Conservation (phyloP, 768 basidiomycete genomes). For the Macrolepiota fuliginosa region DNA sequence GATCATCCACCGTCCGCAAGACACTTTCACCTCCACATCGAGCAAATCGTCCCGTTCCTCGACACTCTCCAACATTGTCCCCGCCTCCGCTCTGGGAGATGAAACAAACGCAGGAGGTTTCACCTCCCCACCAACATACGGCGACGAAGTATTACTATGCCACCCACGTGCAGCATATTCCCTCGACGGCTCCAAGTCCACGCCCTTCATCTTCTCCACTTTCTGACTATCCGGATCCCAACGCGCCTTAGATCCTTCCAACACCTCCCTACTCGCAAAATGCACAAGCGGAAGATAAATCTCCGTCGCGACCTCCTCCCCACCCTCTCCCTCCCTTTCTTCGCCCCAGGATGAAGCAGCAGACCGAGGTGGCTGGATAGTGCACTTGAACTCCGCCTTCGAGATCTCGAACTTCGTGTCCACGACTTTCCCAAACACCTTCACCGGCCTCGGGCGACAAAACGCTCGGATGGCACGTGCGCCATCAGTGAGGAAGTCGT, state of each 20-base stretch:
- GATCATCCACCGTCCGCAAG: constrained; percentile 39
- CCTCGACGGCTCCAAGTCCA: constrained; percentile 8
- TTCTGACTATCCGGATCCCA: constrained; percentile 11
- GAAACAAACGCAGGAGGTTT: not conserved
- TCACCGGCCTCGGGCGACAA: constrained; percentile 77
- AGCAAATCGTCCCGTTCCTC: constrained; percentile 24
- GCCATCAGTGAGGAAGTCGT: constrained; percentile 80
- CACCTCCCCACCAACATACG: not conserved
- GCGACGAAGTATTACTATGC: not conserved
- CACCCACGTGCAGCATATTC: not conserved
- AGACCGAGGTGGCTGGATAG: constrained; percentile 42
- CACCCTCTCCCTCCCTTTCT: constrained; percentile 22
- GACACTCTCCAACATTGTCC: constrained; percentile 15
- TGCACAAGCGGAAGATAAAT: constrained; percentile 91
- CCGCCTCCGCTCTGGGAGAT: constrained; percentile 2
- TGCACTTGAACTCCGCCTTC: constrained; percentile 61
- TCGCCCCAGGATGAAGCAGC: constrained; percentile 47
- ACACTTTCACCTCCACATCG: constrained; percentile 45
- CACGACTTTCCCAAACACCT: constrained; percentile 64
- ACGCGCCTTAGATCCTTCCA: constrained; percentile 18
- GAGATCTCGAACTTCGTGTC: constrained; percentile 75
- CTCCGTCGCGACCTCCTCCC: constrained; percentile 67
- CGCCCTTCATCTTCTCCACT: not conserved
- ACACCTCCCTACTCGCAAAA: constrained; percentile 52
- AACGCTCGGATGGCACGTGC: constrained; percentile 85